Evolutionary conservation across 2,329 filamentous ascomycete species (phyloP), one percentile per base, ranked within the genome.

Genomic region (Venturia aucupariae): DNA sequence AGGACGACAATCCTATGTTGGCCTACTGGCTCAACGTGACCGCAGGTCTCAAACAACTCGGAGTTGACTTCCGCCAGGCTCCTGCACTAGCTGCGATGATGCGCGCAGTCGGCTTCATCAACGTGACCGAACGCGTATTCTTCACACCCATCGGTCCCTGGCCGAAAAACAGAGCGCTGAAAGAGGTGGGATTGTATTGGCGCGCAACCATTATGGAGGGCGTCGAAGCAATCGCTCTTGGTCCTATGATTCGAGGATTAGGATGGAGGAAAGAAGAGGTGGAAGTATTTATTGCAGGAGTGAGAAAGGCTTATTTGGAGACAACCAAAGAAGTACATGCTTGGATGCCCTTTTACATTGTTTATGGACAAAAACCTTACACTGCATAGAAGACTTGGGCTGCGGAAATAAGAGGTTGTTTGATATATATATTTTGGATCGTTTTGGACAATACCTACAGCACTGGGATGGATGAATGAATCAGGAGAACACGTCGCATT

Each of bases 291-390:
- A 32, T 54, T 32, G 64, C 64, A 19, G 38, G 55, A 19, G 48
- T 57, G 38, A 42, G 46, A 24, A 60, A 30, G 30, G 64, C 62
- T 11, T 63, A 63, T 22, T 19, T 57, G 32, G 32, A 66, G 3
- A 57, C 51, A 0, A 32, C 51, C 15, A 65, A 64, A 15, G 38
- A 79, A 57, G 81, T 78, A 8, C 68, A 76, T 80, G 68, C 74
- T 78, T 83, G 82, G 67, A 84, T 85, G 82, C 82, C 81, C 10
- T 74, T 84, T 67, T 78, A 83, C 69, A 76, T 84, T 62, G 74
- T 83, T 15, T 84, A 81, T 68, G 82, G 78, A 19, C 82, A 84
- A 71, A 84, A 80, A 70, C 80, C 82, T 30, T 35, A 27, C 10
- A 22, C 19, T 35, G 27, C 51, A n/a, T 57, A 24, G 35, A 55